Percentiles rank a stretch among this genome's conserved stretches.
Evolutionary conservation across 2,329 filamentous ascomycete genomes (phyloP).

Genomic region (Alternaria angustiovoidea): DNA sequence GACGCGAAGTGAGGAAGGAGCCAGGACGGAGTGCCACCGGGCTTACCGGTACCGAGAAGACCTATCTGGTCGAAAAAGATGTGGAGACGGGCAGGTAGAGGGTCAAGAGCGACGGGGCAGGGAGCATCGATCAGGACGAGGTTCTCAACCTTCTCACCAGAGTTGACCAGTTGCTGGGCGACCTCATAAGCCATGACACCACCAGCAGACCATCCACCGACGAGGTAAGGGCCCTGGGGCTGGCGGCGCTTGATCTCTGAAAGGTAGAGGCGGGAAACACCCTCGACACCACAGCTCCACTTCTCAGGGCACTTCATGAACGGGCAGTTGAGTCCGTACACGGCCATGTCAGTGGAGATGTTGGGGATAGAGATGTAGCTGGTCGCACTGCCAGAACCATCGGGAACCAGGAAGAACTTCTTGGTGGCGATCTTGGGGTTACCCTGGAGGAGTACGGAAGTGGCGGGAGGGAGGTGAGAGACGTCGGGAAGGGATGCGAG

Average conservation of each 20-base stretch:
- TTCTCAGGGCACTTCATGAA: constrained; percentile 75
- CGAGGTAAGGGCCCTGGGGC: constrained; percentile 66
- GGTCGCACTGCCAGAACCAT: constrained; percentile 68
- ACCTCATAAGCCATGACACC: constrained; percentile 64
- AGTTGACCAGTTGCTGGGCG: constrained; percentile 57
- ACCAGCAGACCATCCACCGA: constrained; percentile 65
- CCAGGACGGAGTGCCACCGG: constrained; percentile 72
- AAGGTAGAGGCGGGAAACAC: constrained; percentile 71
- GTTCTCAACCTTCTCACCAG: constrained; percentile 59
- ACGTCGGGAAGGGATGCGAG: constrained; percentile 53
- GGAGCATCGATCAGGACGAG: constrained; percentile 64
- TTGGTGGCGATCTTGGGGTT: constrained; percentile 65
- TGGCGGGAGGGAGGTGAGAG: constrained; percentile 57
- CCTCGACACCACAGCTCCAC: constrained; percentile 71
- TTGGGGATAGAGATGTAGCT: constrained; percentile 70
- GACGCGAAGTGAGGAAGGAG: constrained; percentile 76
- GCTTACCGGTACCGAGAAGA: constrained; percentile 70
- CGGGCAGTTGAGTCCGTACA: constrained; percentile 70
- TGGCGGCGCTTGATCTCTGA: constrained; percentile 76
- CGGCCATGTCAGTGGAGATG: constrained; percentile 59
- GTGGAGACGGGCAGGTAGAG: constrained; percentile 65
- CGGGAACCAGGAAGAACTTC: constrained; percentile 62
- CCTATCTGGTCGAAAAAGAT: constrained; percentile 77
- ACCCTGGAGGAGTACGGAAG: constrained; percentile 66
- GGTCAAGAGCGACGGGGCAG: constrained; percentile 61